Evolutionary conservation across 2,329 filamentous ascomycete genomes (phyloP).

Genomic region (Fusarium falciforme): DNA sequence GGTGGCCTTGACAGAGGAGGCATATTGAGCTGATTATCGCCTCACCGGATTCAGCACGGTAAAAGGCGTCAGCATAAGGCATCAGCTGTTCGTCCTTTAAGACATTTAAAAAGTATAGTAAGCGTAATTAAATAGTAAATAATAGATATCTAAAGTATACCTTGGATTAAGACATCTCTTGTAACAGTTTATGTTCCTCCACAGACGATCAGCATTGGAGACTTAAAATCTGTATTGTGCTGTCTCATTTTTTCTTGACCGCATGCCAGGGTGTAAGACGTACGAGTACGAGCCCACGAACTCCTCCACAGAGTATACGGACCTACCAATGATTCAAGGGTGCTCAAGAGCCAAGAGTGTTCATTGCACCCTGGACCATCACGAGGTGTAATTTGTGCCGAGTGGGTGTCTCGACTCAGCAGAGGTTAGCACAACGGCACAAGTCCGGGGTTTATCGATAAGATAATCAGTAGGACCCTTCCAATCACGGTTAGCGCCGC

Average conservation of each 20-base stretch:
- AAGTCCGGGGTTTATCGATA: conserved; percentile 22
- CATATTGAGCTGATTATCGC: not conserved
- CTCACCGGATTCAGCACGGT: not conserved
- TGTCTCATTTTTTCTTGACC: not conserved
- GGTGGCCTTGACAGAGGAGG: conserved; percentile 4
- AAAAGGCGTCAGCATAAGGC: not conserved
- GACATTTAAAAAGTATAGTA: not conserved
- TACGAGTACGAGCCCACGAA: not conserved
- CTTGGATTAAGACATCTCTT: not conserved
- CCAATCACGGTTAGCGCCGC: conserved; percentile 23
- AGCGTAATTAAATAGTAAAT: not conserved
- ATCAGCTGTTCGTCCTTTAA: not conserved
- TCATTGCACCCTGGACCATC: not conserved
- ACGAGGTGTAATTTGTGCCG: not conserved
- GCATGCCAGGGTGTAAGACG: not conserved
- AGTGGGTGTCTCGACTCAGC: not conserved
- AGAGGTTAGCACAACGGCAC: not conserved
- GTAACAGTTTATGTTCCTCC: not conserved
- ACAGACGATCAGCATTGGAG: not conserved
- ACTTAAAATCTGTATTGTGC: not conserved
- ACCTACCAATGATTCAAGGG: not conserved
- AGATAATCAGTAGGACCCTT: conserved; percentile 7
- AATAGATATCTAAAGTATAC: not conserved
- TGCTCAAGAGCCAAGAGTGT: not conserved
- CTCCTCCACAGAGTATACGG: not conserved